Conservation (phyloP, 202 grass and related monocot species). For the Carex sylvatica region DNA sequence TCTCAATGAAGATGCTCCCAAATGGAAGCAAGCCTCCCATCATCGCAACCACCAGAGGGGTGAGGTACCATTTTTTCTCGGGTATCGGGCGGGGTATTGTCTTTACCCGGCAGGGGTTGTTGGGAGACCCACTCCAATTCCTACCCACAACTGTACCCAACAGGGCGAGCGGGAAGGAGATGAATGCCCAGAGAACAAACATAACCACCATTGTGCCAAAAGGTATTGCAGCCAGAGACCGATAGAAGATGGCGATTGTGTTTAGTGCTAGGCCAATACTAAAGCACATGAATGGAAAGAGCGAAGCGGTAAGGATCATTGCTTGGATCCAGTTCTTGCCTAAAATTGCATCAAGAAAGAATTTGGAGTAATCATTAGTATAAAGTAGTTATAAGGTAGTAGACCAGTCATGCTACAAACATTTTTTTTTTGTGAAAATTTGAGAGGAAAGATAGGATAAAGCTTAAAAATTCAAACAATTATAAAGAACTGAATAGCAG, state of each 20-base stretch:
- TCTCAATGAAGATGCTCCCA: conserved; percentile 97
- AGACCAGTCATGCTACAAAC: background rate
- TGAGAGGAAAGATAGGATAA: background rate
- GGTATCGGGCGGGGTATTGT: conserved; percentile 87
- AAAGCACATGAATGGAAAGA: conserved; percentile 88
- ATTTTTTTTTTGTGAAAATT: background rate
- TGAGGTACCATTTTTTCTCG: conserved; percentile 95
- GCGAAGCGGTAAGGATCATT: conserved; percentile 66
- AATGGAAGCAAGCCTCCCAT: conserved; percentile 92
- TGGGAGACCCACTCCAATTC: conserved; percentile 85
- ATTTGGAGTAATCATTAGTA: conserved; percentile 7
- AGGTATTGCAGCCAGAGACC: conserved; percentile 82
- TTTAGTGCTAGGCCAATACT: conserved; percentile 74
- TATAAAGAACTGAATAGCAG: background rate
- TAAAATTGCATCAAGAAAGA: conserved; percentile 42
- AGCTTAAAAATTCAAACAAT: background rate
- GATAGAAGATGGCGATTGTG: conserved; percentile 90
- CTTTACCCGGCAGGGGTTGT: conserved; percentile 86
- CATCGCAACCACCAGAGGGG: conserved; percentile 64
- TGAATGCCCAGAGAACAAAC: conserved; percentile 89
- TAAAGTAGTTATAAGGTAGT: background rate
- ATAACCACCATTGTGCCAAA: conserved; percentile 90
- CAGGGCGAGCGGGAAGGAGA: conserved; percentile 78
- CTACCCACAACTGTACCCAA: conserved; percentile 83
- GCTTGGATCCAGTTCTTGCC: conserved; percentile 90